These are phyloP conservation scores for Pezicula radicicola DNA, from an alignment of 2,329 filamentous ascomycete genomes.

Conservation along the genomic window DNA sequence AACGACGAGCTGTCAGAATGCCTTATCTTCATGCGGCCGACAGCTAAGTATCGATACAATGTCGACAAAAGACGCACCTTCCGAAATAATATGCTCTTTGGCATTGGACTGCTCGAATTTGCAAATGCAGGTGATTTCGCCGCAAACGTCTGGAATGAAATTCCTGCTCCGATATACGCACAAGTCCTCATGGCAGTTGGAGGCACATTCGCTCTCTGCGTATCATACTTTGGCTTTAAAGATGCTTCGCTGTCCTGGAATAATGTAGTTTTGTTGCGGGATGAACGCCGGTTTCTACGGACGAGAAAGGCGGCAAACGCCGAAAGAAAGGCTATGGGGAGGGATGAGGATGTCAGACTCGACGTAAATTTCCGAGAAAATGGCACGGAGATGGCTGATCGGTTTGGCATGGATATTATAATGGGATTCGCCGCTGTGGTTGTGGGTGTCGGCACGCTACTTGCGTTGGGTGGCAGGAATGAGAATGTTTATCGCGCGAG, in stretches of 20 bases:
- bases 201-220: conserved; percentile 40
- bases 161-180: conserved; percentile 46
- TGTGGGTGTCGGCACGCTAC: conserved; percentile 47
- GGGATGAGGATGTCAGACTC: conserved; percentile 33
- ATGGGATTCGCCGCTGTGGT: conserved; percentile 47
- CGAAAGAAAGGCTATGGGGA: conserved; percentile 14
- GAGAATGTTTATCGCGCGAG: conserved; percentile 38
- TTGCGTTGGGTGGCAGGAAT: conserved; percentile 50
- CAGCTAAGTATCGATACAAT: not conserved
- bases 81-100: conserved; percentile 30
- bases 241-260: conserved; percentile 40
- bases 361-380: conserved; percentile 46
- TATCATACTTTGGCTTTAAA: conserved; percentile 42
- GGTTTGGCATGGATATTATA: conserved; percentile 46
- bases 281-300: conserved; percentile 35
- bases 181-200: conserved; percentile 50
- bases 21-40: not conserved
- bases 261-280: conserved; percentile 43
- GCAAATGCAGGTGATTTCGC: conserved; percentile 55
- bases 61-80: not conserved
- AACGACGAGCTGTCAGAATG: not conserved
- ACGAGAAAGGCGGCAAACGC: conserved; percentile 11
- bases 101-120: conserved; percentile 50
- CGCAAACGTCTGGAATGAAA: conserved; percentile 54
- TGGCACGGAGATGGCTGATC: conserved; percentile 47